phyloP scores from a whole-genome alignment of 1,284 basidiomycete genomes.

The Phenoliferia sp. region DNA sequence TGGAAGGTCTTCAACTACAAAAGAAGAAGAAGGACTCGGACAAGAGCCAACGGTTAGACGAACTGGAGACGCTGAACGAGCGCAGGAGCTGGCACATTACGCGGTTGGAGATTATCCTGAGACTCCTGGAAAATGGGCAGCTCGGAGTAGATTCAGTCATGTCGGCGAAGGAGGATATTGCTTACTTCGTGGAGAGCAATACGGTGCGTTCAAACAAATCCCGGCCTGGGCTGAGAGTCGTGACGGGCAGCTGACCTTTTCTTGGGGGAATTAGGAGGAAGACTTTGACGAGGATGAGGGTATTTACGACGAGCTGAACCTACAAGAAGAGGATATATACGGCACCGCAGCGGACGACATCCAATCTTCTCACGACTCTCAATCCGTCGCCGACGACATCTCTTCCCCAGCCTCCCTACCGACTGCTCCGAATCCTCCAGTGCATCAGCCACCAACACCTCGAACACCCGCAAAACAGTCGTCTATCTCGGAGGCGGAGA shows the following conservation, averaged over 20 bases:
- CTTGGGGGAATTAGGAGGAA: conserved; percentile 65
- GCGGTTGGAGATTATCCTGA: conserved; percentile 86
- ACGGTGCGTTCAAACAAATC: conserved; percentile 56
- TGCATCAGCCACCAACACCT: conserved; percentile 36
- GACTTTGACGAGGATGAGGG: conserved; percentile 97
- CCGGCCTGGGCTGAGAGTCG: neutral
- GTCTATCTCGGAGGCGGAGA: conserved; percentile 7
- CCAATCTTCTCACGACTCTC: conserved; percentile 49
- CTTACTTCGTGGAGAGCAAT: conserved; percentile 95
- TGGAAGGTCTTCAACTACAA: conserved; percentile 79
- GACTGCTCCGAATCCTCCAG: conserved; percentile 15
- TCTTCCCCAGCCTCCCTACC: conserved; percentile 14
- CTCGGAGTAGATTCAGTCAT: conserved; percentile 75
- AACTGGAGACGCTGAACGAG: conserved; percentile 86
- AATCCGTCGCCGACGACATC: conserved; percentile 45
- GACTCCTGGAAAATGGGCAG: conserved; percentile 91
- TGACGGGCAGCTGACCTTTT: neutral
- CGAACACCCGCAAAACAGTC: conserved; percentile 29
- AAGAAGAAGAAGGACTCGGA: conserved; percentile 76
- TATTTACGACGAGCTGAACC: conserved; percentile 95
- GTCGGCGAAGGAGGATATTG: conserved; percentile 86
- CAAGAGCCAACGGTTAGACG: conserved; percentile 63
- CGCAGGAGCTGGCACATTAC: conserved; percentile 92
- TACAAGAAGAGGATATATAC: conserved; percentile 91
- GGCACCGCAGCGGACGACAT: conserved; percentile 65